These are phyloP conservation scores for Nannizziopsis arthrosporioides DNA, from an alignment of 2,329 filamentous ascomycete species.

Conservation along the genomic window DNA sequence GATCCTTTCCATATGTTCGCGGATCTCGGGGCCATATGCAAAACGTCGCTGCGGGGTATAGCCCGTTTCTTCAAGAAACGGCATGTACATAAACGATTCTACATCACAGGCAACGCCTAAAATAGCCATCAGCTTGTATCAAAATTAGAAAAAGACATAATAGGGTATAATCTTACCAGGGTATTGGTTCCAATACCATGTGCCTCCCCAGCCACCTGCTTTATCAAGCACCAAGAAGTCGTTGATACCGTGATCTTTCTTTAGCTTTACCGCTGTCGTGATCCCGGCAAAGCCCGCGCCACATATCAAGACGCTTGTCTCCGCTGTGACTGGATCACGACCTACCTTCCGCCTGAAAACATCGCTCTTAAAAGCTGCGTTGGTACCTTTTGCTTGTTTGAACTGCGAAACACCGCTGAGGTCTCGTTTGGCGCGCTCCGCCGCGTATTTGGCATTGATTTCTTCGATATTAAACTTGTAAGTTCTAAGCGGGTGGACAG, in stretches of 20 bases:
- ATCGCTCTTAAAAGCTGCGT: background rate
- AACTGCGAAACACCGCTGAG: slow-evolving; percentile 5
- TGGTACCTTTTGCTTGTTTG: background rate
- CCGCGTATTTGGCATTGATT: slow-evolving; percentile 7
- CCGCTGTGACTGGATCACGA: background rate
- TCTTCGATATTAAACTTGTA: background rate
- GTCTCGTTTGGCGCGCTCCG: slow-evolving; percentile 6
- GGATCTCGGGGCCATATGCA: slow-evolving; percentile 37
- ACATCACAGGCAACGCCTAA: slow-evolving; percentile 41
- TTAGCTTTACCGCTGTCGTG: no score
- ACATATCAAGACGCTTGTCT: slow-evolving; percentile 23
- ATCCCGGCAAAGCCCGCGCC: slow-evolving; percentile 36
- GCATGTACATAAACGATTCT: slow-evolving; percentile 49
- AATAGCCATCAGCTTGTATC: no score
- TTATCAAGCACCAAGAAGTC: slow-evolving; percentile 31
- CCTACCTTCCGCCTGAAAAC: background rate
- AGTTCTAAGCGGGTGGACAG: no score
- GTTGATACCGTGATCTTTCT: background rate
- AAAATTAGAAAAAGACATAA: no score
- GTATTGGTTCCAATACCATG: slow-evolving; percentile 40
- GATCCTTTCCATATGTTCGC: slow-evolving; percentile 37
- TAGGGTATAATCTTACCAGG: slow-evolving; percentile 23
- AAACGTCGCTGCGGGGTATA: slow-evolving; percentile 47
- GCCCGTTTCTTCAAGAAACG: slow-evolving; percentile 48
- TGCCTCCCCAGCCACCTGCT: slow-evolving; percentile 39